A percentile compares a stretch with the other conserved stretches of the same genome.
Conservation (phyloP, 495 filamentous ascomycete genomes). For the Penicillium coffeae region DNA sequence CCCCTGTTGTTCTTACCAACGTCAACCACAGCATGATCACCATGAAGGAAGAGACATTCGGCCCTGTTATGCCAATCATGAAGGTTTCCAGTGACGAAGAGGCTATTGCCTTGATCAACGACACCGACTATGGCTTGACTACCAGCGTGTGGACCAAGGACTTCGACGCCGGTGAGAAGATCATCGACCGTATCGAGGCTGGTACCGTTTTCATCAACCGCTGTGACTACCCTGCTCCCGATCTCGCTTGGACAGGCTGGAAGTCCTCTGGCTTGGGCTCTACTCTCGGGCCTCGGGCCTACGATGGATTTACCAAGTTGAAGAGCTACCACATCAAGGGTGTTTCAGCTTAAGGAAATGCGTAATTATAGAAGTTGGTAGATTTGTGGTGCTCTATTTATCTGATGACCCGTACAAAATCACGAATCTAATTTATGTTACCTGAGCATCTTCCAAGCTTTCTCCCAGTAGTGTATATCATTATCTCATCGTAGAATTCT, state of each 20-base stretch:
- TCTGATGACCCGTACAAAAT: no score
- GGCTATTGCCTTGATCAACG: slow-evolving; percentile 86
- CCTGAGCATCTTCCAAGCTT: no score
- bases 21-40: slow-evolving; percentile 83
- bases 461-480: no score
- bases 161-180: slow-evolving; percentile 64
- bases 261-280: slow-evolving; percentile 91
- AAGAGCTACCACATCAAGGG: slow-evolving; percentile 96
- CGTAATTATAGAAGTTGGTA: no score
- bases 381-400: no score
- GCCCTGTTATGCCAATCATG: slow-evolving; percentile 91
- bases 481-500: no score
- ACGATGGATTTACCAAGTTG: slow-evolving; percentile 90
- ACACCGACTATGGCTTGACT: slow-evolving; percentile 89
- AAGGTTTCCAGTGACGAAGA: slow-evolving; percentile 81
- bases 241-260: slow-evolving; percentile 97
- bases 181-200: slow-evolving; percentile 81
- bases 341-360: slow-evolving; percentile 12
- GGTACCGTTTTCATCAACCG: slow-evolving; percentile 97
- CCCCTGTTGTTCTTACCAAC: slow-evolving; percentile 75
- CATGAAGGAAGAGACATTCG: slow-evolving; percentile 96
- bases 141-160: slow-evolving; percentile 99
- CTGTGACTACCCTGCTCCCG: slow-evolving; percentile 86
- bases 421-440: no score
- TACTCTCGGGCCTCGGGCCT: slow-evolving; percentile 85